A percentile compares a stretch with the other conserved stretches of the same genome.
phyloP scores from a whole-genome alignment of 441 rosid genomes.

The Eruca vesicaria region DNA sequence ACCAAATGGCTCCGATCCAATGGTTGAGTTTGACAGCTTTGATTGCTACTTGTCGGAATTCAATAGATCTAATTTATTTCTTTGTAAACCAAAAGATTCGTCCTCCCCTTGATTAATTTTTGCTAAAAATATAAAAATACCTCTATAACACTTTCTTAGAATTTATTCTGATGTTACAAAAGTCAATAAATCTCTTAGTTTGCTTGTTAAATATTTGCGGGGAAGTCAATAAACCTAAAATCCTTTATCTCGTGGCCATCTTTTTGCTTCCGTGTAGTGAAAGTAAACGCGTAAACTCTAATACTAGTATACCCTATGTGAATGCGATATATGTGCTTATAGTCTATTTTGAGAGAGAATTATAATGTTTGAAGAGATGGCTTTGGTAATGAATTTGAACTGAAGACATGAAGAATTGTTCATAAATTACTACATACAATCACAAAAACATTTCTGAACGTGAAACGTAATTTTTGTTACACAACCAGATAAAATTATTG shows the following conservation, averaged over 20 bases:
- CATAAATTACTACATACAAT: neutral
- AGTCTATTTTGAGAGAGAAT: neutral
- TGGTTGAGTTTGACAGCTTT: slow-evolving; percentile 31
- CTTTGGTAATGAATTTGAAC: neutral
- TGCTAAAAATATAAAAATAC: neutral
- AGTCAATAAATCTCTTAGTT: neutral
- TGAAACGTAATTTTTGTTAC: slow-evolving; percentile 4
- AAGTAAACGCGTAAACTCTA: slow-evolving; percentile 22
- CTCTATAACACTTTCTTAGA: neutral
- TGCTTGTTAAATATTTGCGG: neutral
- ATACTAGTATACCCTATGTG: neutral
- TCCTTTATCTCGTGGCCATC: neutral
- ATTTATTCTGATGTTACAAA: neutral
- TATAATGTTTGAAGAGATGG: neutral
- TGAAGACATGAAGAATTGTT: neutral
- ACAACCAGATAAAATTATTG: neutral
- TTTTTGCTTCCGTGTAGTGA: neutral
- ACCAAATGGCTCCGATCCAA: slow-evolving; percentile 5
- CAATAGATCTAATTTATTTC: neutral
- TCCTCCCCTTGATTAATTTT: neutral
- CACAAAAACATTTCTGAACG: slow-evolving; percentile 1
- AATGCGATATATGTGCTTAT: neutral
- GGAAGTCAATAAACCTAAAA: neutral
- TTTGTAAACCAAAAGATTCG: neutral
- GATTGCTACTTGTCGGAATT: slow-evolving; percentile 24